Percentiles rank a stretch among this genome's conserved stretches.
phyloP scores from a whole-genome alignment of 495 filamentous ascomycete genomes.

The Penicillium antarcticum region DNA sequence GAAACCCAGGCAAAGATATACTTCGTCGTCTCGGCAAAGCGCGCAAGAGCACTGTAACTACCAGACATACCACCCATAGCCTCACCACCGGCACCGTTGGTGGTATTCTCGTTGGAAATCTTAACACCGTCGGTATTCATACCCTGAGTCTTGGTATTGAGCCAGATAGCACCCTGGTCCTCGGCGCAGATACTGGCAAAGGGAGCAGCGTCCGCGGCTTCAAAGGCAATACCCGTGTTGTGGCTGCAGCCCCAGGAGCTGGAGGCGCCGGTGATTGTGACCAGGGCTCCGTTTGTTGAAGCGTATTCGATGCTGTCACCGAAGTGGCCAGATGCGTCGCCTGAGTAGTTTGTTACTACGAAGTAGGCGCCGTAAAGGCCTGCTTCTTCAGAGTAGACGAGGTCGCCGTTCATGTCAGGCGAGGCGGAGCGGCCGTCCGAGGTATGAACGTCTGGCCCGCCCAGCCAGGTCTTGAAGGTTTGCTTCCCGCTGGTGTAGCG shows the following conservation, averaged over 20 bases:
- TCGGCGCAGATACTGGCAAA: slow-evolving; percentile 53
- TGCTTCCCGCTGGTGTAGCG: slow-evolving; percentile 45
- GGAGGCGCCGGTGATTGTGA: slow-evolving; percentile 40
- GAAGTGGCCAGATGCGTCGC: slow-evolving; percentile 47
- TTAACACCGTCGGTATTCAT: slow-evolving; percentile 50
- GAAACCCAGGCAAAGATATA: slow-evolving; percentile 56
- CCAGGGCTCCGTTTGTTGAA: slow-evolving; percentile 35
- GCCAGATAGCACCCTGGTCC: slow-evolving; percentile 55
- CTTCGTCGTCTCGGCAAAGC: slow-evolving; percentile 34
- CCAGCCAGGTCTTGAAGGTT: slow-evolving; percentile 49
- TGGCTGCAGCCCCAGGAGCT: slow-evolving; percentile 55
- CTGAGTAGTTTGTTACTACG: slow-evolving; percentile 51
- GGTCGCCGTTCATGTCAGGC: slow-evolving; percentile 53
- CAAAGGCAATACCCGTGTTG: slow-evolving; percentile 57
- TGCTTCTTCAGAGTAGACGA: slow-evolving; percentile 50
- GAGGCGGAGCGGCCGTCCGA: slow-evolving; percentile 40
- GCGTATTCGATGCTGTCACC: slow-evolving; percentile 55
- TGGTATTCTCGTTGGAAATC: slow-evolving; percentile 54
- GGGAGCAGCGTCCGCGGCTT: slow-evolving; percentile 46
- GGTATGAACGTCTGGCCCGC: slow-evolving; percentile 46
- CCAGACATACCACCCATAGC: slow-evolving; percentile 57
- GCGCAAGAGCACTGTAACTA: slow-evolving; percentile 48
- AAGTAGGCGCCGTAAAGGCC: slow-evolving; percentile 53
- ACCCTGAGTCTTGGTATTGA: slow-evolving; percentile 51
- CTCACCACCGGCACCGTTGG: slow-evolving; percentile 51